phyloP scores from a whole-genome alignment of 345 rosid genomes.

The Gossypium rotundifolium region DNA sequence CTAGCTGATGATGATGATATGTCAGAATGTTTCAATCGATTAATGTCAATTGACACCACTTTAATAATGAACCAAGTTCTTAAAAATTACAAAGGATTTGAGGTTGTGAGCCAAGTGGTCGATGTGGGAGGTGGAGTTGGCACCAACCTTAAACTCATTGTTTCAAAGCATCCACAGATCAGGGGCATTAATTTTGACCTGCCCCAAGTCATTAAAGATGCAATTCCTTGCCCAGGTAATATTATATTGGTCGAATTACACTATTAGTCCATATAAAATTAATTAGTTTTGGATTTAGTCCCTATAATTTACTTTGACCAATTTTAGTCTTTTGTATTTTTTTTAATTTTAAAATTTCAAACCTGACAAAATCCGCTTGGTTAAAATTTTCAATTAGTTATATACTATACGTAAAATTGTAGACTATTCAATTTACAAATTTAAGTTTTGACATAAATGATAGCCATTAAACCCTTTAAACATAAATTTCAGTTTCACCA shows the following conservation, averaged over 20 bases:
- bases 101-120: conserved; percentile 18
- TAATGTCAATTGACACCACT: conserved; percentile 17
- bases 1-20: conserved; percentile 11
- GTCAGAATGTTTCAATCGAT: conserved; percentile 19
- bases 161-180: conserved; percentile 37
- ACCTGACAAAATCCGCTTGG: too few species aligned
- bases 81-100: conserved; percentile 31
- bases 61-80: conserved; percentile 29
- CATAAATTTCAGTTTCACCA: too few species aligned
- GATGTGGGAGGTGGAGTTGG: conserved; percentile 44
- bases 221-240: conserved; percentile 29
- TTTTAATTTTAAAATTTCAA: too few species aligned
- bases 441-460: too few species aligned
- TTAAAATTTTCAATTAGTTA: too few species aligned
- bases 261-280: too few species aligned
- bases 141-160: conserved; percentile 20
- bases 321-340: too few species aligned
- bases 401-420: too few species aligned
- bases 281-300: too few species aligned
- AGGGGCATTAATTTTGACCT: conserved; percentile 48
- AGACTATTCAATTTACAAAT: too few species aligned
- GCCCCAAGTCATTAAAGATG: conserved; percentile 23
- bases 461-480: too few species aligned
- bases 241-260: neutral
- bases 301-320: too few species aligned